Conservation (phyloP, 176 grass and related monocot species). For the Carex myosuroides region DNA sequence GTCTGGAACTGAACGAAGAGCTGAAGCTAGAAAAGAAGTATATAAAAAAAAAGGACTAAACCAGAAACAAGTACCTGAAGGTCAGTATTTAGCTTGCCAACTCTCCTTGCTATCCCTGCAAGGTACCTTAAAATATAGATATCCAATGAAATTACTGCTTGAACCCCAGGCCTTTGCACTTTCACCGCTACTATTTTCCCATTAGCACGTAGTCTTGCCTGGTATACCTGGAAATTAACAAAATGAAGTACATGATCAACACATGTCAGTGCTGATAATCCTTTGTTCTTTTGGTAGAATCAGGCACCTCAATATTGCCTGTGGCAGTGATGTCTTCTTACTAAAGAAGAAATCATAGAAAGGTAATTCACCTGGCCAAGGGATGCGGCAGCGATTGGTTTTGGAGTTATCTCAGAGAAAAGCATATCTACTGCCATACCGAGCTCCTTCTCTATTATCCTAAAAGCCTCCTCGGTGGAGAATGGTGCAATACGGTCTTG, state of each 20-base stretch:
- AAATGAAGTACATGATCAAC: background rate
- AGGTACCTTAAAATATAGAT: conserved; percentile 90
- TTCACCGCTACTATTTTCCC: conserved; percentile 91
- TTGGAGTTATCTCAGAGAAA: conserved; percentile 86
- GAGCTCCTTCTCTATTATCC: conserved; percentile 89
- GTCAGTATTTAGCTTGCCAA: conserved; percentile 74
- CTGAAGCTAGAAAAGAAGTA: background rate
- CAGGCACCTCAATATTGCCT: background rate
- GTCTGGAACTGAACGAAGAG: background rate
- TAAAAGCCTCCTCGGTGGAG: conserved; percentile 82
- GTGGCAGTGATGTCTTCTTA: background rate
- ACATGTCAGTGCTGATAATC: background rate
- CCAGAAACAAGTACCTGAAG: conserved; percentile 55
- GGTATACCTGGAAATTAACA: conserved; percentile 65
- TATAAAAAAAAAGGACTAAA: background rate
- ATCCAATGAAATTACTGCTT: conserved; percentile 90
- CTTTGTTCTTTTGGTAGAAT: background rate
- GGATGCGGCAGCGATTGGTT: conserved; percentile 83
- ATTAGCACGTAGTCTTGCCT: conserved; percentile 57
- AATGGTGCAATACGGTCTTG: conserved; percentile 93
- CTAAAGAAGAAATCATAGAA: background rate
- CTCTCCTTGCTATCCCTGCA: conserved; percentile 59
- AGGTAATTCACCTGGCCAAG: conserved; percentile 62
- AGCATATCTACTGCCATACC: conserved; percentile 56
- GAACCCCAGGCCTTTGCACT: conserved; percentile 95